Percentiles rank a stretch among this genome's conserved stretches.
Conservation (phyloP, 2,329 filamentous ascomycete genomes). For the Botrytis medusae region DNA sequence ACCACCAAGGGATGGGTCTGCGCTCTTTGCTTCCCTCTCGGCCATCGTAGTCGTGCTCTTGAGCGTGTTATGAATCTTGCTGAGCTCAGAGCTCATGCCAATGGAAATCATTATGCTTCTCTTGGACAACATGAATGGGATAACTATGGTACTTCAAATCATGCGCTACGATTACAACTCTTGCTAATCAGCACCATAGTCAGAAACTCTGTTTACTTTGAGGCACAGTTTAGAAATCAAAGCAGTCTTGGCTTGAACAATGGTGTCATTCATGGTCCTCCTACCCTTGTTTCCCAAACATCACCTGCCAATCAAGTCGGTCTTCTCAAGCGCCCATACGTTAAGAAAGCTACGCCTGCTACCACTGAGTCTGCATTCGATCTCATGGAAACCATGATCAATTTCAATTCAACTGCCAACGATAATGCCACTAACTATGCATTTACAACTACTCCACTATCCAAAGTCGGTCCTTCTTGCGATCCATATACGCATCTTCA, state of each 20-base stretch:
- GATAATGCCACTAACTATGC: neutral
- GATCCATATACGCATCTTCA: neutral
- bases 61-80: neutral
- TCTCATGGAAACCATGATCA: neutral
- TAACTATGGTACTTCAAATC: neutral
- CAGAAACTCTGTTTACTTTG: constrained; percentile 2
- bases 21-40: constrained; percentile 17
- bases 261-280: neutral
- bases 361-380: neutral
- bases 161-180: neutral
- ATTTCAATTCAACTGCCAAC: neutral
- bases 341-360: neutral
- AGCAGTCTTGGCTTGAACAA: neutral
- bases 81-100: neutral
- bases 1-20: constrained; percentile 19
- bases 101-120: neutral
- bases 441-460: neutral
- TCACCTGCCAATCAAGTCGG: neutral
- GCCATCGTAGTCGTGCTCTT: constrained; percentile 1
- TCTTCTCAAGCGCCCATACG: constrained; percentile 16
- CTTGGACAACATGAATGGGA: constrained; percentile 2
- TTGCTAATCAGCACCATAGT: neutral
- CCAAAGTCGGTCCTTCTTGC: neutral
- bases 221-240: constrained; percentile 6
- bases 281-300: neutral